Evolutionary conservation across 169 alveolate species (phyloP), one percentile per base, ranked within the genome.

Genomic region (Sarcocystis neurona): DNA sequence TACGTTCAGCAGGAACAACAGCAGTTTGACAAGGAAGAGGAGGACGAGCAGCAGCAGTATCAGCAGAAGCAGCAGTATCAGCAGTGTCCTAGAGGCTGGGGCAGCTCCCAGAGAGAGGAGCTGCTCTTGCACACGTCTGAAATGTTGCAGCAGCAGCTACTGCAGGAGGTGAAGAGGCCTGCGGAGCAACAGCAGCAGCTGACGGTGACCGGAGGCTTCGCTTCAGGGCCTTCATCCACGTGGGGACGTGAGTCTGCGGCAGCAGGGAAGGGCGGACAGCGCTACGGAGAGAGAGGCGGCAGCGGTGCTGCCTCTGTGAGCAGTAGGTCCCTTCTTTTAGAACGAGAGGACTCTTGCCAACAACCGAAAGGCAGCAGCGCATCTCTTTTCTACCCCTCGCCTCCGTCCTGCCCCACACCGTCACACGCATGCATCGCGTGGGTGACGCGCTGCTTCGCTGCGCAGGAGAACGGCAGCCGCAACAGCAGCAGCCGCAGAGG

Each of bases 21-120:
- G 50, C 56, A 79, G 56, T 43, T n/a, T 43, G 23, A 34, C 44
- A 39, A 78, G 2, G 77, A 37, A 46, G 46, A 79, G 80, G n/a
- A n/a, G n/a, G n/a, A n/a, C n/a, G 44, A 2, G 50, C 75, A 18
- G 37, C 70, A 5, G 39, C 77, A 4, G 43, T 39, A 18, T 10
- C 74, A 15, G 77, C 53, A 79, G 53, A 32, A 37, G 89, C 68
- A 23, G 79, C 66, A 6, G 12, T 30, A 8, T 23, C 27, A 27
- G 2, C 0, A n/a, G 75, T 23, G n/a, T n/a, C 77, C 39, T 34
- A 34, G 46, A 56, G 53, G n/a, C 32, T 30, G 58, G 70, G 47
- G 87, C 88, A 58, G 88, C 88, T 82, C 8, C 88, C 88, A n/a
- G 79, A 82, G 79, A 77, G 75, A 3, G 75, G 75, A 50, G 5